Base-by-base conservation (phyloP, 116 monocot genomes). In the Posidonia oceanica region DNA sequence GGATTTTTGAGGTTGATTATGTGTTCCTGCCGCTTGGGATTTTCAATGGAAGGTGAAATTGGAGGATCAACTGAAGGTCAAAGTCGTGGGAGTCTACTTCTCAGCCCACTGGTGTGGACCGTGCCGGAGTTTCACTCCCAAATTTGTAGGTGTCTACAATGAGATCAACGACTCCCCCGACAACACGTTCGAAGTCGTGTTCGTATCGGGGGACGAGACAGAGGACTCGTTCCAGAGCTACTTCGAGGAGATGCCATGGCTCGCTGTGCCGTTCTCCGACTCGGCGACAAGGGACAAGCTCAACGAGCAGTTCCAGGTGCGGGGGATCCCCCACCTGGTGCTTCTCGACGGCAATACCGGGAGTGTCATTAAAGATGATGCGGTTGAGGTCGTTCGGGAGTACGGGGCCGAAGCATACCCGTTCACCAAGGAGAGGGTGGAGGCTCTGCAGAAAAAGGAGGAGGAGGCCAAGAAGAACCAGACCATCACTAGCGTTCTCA, bases 221-320 rank as follows among this genome's bases (percentile, higher is more conserved):
- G 85, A 81, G 21, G 75, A 85, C 3, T 36, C 81, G 2, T 83
- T 88, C 64, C 23, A 22, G 4, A 59, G 52, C 0, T 87, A 85
- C 75, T 86, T 91, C 67, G 53, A 81, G n/a, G 56, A 71, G 70
- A 88, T 91, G 91, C 91, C 91, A 59, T 91, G 91, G 91, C 83
- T 91, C 52, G 87, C 88, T 2, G 74, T 91, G 23, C 91, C 88
- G 3, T 88, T 85, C 75, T 77, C 81, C 0, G 91, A 91, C 69
- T 55, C 72, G 11, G 59, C 74, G 10, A 56, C 64, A 6, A 60
- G 83, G n/a, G 67, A 79, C 15, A 61, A 41, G 14, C 75, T 91
- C n/a, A 73, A 70, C 53, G 39, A 69, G 10, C 59, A 52, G 7
- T 88, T 83, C 71, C 36, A 78, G 23, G 80, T 91, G 2, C n/a